Base-by-base conservation (phyloP, 805 yeast genomes). In the Ogataea chonburiensis region DNA sequence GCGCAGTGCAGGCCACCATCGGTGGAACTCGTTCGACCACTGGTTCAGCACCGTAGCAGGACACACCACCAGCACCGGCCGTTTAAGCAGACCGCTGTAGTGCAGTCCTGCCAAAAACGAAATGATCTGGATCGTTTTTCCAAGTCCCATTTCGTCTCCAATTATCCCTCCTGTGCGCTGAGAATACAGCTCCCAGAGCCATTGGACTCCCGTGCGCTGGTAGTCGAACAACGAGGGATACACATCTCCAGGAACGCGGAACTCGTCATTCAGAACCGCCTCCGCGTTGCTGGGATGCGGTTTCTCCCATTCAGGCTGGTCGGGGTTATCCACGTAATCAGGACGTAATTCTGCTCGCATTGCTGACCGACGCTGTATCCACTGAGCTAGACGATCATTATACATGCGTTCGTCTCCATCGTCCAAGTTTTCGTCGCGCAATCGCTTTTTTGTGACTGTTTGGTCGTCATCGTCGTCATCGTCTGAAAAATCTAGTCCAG, bases 91-190 rank as follows among this genome's bases (percentile, higher is more conserved):
- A 0, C 82, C 79, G 12, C 94, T 83, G 56, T 88, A 85, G 53
- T 89, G 96, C 24, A 93, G 66, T 0, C 95, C 93, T 0, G 98
- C 97, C 7, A 93, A 53, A 58, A 91, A 93, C 1, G 97, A 79
- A 28, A 88, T 87, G 7, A 93, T 75, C 56, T 93, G 98, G 33
- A 93, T 83, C 0, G 98, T 93, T 55, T 93, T 93, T 2, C 98
- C 98, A 12, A 93, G 63, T 0, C 98, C 98, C 98, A 93, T 93
- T 59, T 93, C 98, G 61, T 93, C 98, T 17, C 98, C 97, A 25
- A 93, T 73, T 15, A 93, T 93, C 0, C 98, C 98, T 3, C 98
- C 98, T 3, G 89, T 82, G 32, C 76, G 78, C 58, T 93, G 98
- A 14, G 78, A 71, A 52, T 85, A 81, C n/a, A 93, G 66, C 55